Base-by-base conservation (phyloP, 2,329 filamentous ascomycete genomes). In the Calonectria crousiana region DNA sequence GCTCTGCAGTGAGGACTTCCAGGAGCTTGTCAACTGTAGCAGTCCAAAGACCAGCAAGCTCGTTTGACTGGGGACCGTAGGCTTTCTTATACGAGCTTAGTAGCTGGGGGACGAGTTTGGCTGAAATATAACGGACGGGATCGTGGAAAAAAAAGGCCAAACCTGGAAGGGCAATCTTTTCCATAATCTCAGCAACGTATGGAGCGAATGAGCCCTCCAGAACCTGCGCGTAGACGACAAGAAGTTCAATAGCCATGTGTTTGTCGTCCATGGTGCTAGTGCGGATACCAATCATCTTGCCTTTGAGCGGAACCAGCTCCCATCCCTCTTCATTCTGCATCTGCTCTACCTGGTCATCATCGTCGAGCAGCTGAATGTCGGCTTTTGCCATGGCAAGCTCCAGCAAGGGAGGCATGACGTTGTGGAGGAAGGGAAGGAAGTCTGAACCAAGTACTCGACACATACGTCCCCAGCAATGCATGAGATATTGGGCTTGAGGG, bases 401-500 rank as follows among this genome's bases (percentile, higher is more conserved):
- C 72, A 98, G 90, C 71, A 99, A 89, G 26, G 97, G 97, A 9
- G 96, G 96, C 92, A 99, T 98, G 76, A 99, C 97, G 65, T 92
- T 96, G 47, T 93, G 92, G 69, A 99, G 89, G 88, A 97, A 99
- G 20, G 96, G 96, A 16, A 98, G 89, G 85, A 99, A 99, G 80
- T 98, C 96, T 62, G 91, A 88, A 26, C 94, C 95, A 76, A 99
- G 90, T 36, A 99, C 96, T 78, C 97, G 93, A 86, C 96, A 98
- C 97, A 99, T 99, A 64, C 97, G 93, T 67, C 97, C 97, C 97
- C 97, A 99, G 87, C 97, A 99, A 89, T 99, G 97, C 86, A 99
- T 95, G 44, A 99, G 90, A 84, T 99, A 99, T 81, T 98, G 96
- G 20, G 95, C 94, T 85, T 99, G 97, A 49, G 97, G 97, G 82